Evolutionary conservation across 139 green algal species (phyloP).

Genomic region (Astrephomene gubernaculifera): DNA sequence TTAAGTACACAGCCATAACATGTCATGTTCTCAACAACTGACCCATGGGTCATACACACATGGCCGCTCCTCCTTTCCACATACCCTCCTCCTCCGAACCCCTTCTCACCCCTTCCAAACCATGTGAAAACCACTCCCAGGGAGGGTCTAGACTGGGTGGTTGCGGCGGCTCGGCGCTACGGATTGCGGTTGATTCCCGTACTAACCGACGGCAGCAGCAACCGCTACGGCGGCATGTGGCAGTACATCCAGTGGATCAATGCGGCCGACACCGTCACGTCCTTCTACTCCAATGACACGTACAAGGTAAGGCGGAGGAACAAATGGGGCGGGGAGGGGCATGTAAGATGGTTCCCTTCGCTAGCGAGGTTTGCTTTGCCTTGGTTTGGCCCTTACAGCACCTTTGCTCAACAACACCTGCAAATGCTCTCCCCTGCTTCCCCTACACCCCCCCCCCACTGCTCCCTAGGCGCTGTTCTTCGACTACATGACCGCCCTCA

Average conservation of each 20-base stretch:
- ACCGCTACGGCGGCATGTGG: conserved; percentile 53
- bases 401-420: neutral
- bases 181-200: conserved; percentile 63
- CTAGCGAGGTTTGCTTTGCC: neutral
- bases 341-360: neutral
- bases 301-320: too few relatives aligned
- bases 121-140: too few relatives aligned
- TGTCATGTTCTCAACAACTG: too few relatives aligned
- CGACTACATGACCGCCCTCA: conserved; percentile 64
- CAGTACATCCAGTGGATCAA: conserved; percentile 58
- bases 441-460: neutral
- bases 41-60: too few relatives aligned
- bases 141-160: conserved; percentile 53
- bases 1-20: too few relatives aligned
- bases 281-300: conserved; percentile 61
- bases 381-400: neutral
- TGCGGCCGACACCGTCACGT: conserved; percentile 27
- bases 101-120: too few relatives aligned
- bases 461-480: conserved; percentile 57
- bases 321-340: too few relatives aligned
- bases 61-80: too few relatives aligned
- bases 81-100: too few relatives aligned
- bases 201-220: conserved; percentile 58
- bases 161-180: conserved; percentile 44
- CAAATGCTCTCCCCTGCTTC: neutral